Base-by-base conservation (phyloP, 2,329 filamentous ascomycete genomes). In the Hypomyces rosellus region DNA sequence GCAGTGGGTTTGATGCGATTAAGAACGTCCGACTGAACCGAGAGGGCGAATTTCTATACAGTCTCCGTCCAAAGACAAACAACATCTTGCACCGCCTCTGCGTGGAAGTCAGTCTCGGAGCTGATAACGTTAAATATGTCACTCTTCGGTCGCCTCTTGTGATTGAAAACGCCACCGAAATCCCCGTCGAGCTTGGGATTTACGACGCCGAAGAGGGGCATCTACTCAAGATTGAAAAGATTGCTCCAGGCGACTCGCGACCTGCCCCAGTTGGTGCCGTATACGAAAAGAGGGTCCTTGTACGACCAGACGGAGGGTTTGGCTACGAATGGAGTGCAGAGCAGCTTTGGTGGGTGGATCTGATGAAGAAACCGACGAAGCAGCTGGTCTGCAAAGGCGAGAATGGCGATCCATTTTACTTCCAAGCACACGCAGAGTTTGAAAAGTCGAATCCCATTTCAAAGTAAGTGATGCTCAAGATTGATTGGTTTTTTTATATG, bases 71-170 rank as follows among this genome's bases (percentile, higher is more conserved):
- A 2, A 88, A 90, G 65, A 86, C 89, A 54, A 87, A 96, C 61
- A 80, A 87, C 52, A 78, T 96, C 3, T 77, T 92, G 56, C 95
- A 99, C 66, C 86, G 91, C 18, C 79, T 99, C 15, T 82, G 97
- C 20, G 91, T 97, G 0, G 93, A 99, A 51, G 86, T 99, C 48
- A 89, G 82, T 48, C 77, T 99, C 20, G 93, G 90, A n/a, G 73
- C 82, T 1, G 92, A 99, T 72, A 97, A 97, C 61, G 88, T 99
- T 71, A 99, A 99, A 72, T 95, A 95, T 65, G 95, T 99, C 62
- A 99, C 91, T 1, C 84, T 99, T 62, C 82, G 93, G 22, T 97
- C 92, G 15, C 93, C 93, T 1, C 73, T 99, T 1, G 72, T 96
- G 0, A 84, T 99, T 7, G 93, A 99, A 65, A 99, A 99, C 68